phyloP scores from a whole-genome alignment of 495 filamentous ascomycete genomes.

The Trichoderma erinaceum region DNA sequence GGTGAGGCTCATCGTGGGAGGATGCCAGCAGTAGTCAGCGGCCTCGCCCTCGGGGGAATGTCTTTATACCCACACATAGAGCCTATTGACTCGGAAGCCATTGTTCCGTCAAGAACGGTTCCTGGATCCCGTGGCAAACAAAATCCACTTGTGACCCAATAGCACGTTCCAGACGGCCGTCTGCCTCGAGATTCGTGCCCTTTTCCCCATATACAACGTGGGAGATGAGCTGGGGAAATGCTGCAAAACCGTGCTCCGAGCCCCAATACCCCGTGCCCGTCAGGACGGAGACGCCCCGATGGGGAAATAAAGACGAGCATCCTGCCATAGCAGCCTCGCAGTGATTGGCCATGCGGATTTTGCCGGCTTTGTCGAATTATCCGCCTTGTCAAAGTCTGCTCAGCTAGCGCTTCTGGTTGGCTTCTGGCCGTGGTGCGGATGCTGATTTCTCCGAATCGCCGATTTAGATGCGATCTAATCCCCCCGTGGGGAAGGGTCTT shows the following conservation, averaged over 20 bases:
- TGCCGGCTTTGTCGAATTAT: conserved; percentile 9
- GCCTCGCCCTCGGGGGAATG: background rate
- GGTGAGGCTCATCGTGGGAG: background rate
- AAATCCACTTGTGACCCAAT: too few species aligned
- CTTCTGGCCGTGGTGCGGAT: background rate
- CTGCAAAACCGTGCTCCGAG: background rate
- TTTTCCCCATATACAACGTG: background rate
- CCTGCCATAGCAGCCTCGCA: background rate
- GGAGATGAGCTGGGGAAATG: background rate
- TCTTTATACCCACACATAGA: conserved; percentile 9
- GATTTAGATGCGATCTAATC: background rate
- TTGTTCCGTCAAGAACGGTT: conserved; percentile 3
- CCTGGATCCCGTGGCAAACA: background rate
- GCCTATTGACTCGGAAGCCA: background rate
- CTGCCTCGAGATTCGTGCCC: background rate
- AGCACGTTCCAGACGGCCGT: background rate
- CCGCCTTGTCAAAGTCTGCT: background rate
- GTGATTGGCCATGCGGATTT: background rate
- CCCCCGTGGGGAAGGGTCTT: conserved; percentile 1
- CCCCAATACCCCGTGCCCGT: conserved; percentile 2
- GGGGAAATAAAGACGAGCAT: conserved; percentile 5
- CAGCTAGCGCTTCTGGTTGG: background rate
- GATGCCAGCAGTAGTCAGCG: background rate
- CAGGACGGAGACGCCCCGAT: background rate
- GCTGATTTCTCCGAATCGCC: conserved; percentile 12